phyloP scores from a whole-genome alignment of 129 eudicot genomes.

The Gnaphalium uliginosum region DNA sequence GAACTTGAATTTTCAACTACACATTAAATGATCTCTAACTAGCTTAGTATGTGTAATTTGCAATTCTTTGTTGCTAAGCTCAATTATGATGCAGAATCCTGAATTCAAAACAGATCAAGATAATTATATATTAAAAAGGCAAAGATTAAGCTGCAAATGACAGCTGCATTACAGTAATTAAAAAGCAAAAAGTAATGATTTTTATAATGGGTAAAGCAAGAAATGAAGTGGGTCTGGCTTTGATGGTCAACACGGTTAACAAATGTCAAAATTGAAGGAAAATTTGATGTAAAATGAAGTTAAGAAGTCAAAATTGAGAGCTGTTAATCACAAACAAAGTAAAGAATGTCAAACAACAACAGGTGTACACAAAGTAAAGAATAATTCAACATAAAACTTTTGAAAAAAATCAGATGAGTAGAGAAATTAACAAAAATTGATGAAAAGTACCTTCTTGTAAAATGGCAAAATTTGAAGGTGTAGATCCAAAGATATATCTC shows the following conservation, averaged over 20 bases:
- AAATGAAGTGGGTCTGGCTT: background rate
- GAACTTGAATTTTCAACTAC: background rate
- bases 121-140: background rate
- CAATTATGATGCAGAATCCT: slow-evolving; percentile 16
- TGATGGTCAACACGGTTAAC: background rate
- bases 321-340: slow-evolving; percentile 32
- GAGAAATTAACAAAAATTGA: background rate
- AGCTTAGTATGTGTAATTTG: background rate
- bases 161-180: slow-evolving; percentile 16
- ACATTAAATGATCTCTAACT: background rate
- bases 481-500: slow-evolving; percentile 35
- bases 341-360: slow-evolving; percentile 30
- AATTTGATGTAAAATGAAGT: background rate
- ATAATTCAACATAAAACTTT: background rate
- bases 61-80: slow-evolving; percentile 10
- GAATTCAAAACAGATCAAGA: slow-evolving; percentile 21
- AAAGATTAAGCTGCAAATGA: slow-evolving; percentile 4
- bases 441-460: slow-evolving; percentile 8
- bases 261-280: background rate
- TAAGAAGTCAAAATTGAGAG: slow-evolving; percentile 34
- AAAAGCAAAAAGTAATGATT: slow-evolving; percentile 19
- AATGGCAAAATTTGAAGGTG: slow-evolving; percentile 6
- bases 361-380: slow-evolving; percentile 19
- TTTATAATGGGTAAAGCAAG: background rate
- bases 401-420: background rate